Conservation (phyloP, 148 eudicot species). For the Chenopodium formosanum region DNA sequence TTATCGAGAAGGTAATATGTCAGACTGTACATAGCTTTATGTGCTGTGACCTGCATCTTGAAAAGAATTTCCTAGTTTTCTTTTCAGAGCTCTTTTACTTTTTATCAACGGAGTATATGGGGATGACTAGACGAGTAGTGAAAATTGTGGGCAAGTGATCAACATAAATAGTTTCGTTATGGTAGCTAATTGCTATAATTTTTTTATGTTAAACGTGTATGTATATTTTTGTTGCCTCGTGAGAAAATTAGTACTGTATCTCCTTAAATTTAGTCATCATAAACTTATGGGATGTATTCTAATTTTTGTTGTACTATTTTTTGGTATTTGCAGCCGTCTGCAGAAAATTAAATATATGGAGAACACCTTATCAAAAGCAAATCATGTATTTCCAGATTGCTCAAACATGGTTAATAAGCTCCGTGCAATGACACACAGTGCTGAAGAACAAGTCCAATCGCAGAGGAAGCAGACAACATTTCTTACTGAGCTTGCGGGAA, state of each 20-base stretch:
- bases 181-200: not conserved
- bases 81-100: not conserved
- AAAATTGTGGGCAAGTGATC: not conserved
- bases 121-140: too few relatives aligned
- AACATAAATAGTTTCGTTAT: not conserved
- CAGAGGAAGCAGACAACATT: slow-evolving; percentile 56
- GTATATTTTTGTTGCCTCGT: not conserved
- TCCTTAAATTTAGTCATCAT: not conserved
- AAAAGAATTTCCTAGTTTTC: not conserved
- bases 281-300: not conserved
- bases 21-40: not conserved
- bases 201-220: not conserved
- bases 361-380: slow-evolving; percentile 65
- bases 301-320: not conserved
- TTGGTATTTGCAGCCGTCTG: slow-evolving; percentile 51
- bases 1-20: slow-evolving; percentile 57
- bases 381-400: slow-evolving; percentile 70
- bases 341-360: slow-evolving; percentile 72
- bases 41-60: not conserved
- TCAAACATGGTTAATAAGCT: slow-evolving; percentile 67
- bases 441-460: slow-evolving; percentile 66
- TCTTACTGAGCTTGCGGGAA: slow-evolving; percentile 76
- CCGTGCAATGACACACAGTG: slow-evolving; percentile 78
- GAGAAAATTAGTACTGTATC: not conserved
- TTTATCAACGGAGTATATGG: not conserved